Evolutionary conservation across 192 early-diverging fungal species (phyloP).

Genomic region (Chytriomyces hyalinus): DNA sequence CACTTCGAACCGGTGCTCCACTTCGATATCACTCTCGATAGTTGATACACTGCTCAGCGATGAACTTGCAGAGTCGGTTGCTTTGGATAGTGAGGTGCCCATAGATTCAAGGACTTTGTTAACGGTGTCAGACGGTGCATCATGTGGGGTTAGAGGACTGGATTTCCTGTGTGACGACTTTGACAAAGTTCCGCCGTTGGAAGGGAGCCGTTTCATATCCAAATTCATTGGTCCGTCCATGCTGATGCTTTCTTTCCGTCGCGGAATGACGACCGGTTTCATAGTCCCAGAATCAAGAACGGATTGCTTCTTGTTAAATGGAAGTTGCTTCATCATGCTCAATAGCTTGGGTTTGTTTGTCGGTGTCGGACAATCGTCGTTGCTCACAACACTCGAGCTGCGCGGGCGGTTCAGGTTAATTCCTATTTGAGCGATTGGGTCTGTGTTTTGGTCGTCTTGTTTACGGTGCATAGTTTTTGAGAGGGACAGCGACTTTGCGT

Average conservation of each 20-base stretch:
- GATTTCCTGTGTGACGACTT: neutral
- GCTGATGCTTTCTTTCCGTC: slow-evolving; percentile 7
- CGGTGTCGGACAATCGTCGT: neutral
- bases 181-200: neutral
- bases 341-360: slow-evolving; percentile 7
- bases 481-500: neutral
- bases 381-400: neutral
- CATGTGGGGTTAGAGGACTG: neutral
- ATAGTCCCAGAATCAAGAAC: neutral
- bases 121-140: too few species aligned
- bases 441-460: neutral
- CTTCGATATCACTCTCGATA: neutral
- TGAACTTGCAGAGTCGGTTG: neutral
- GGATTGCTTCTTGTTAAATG: neutral
- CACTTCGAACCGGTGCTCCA: slow-evolving; percentile 10
- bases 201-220: neutral
- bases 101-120: neutral
- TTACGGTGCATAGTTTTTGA: neutral
- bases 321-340: neutral
- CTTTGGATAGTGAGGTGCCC: neutral
- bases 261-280: neutral
- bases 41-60: neutral
- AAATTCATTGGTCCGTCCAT: neutral
- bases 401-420: neutral
- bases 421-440: slow-evolving; percentile 20